Base-by-base conservation (phyloP, 2,329 filamentous ascomycete species). In the Cadophora sp. region DNA sequence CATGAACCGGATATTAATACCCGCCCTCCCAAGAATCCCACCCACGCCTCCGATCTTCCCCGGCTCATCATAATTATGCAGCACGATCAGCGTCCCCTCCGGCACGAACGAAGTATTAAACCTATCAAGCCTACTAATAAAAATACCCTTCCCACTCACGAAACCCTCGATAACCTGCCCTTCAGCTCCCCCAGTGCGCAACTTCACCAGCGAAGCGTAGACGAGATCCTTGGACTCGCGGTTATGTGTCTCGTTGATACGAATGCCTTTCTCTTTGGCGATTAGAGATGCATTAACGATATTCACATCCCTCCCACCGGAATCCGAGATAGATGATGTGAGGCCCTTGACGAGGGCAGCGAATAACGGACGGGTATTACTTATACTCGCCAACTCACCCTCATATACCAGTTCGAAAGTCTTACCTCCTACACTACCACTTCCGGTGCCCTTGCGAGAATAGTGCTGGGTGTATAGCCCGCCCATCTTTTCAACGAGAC, bases 41-140 rank as follows among this genome's bases (percentile, higher is more conserved):
- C 92, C 92, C 2, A 96, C 92, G 45, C 88, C 87, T 1, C 92
- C 92, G 76, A 96, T 95, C 82, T 94, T 94, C 13, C 92, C 92
- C 0, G 91, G 91, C 70, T 89, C 85, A 75, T 96, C 92, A 74
- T 92, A 94, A 80, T 95, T 95, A 75, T 93, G 87, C 73, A 93
- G 86, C 67, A 95, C 90, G n/a, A 94, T 82, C 66, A 95, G 78
- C 0, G 87, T 92, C 0, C 92, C 92, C 67, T 91, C 85, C 0
- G 92, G 91, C 13, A 87, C 83, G 71, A 96, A 95, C 4, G 87
- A 88, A 0, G 91, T 91, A 47, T 85, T 87, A 80, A 95, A 96
- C 0, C 89, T 85, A 73, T 89, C 91, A 9, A 96, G 80, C 30
- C 91, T 86, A 33, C 87, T 90, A 73, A 96, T 94, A 78, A 88